Conservation (phyloP, 108 stramenopile species). For the Skeletonema costatum region DNA sequence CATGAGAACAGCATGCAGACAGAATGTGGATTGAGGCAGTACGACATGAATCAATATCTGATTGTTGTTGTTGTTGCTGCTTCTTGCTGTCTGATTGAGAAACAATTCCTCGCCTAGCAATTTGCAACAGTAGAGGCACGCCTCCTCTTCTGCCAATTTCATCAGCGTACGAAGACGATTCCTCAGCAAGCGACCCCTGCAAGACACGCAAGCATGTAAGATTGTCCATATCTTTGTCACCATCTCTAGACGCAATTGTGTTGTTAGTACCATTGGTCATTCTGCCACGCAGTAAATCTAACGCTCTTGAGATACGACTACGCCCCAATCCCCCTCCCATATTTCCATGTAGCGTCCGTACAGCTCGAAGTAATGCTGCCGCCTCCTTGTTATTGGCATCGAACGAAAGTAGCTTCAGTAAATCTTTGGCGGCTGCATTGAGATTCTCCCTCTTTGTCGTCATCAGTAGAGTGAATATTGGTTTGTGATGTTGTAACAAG, state of each 20-base stretch:
- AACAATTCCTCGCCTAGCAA: slow-evolving; percentile 29
- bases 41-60: slow-evolving; percentile 20
- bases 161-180: slow-evolving; percentile 57
- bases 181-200: slow-evolving; percentile 63
- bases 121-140: slow-evolving; percentile 52
- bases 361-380: slow-evolving; percentile 51
- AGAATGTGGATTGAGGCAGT: slow-evolving; percentile 42
- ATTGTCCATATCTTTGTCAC: not conserved
- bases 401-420: slow-evolving; percentile 60
- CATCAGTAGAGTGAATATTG: slow-evolving; percentile 18
- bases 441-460: slow-evolving; percentile 34
- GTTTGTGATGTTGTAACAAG: slow-evolving; percentile 26
- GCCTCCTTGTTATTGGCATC: slow-evolving; percentile 77
- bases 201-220: slow-evolving; percentile 42
- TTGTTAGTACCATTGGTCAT: not conserved
- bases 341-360: slow-evolving; percentile 59
- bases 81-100: not conserved
- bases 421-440: slow-evolving; percentile 76
- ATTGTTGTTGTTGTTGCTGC: not conserved
- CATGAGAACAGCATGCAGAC: slow-evolving; percentile 45
- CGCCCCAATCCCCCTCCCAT: slow-evolving; percentile 36
- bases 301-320: slow-evolving; percentile 44
- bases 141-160: slow-evolving; percentile 74
- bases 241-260: not conserved
- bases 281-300: slow-evolving; percentile 23